Base-by-base conservation (phyloP, 768 basidiomycete species). In the Pulveroboletus ravenelii region DNA sequence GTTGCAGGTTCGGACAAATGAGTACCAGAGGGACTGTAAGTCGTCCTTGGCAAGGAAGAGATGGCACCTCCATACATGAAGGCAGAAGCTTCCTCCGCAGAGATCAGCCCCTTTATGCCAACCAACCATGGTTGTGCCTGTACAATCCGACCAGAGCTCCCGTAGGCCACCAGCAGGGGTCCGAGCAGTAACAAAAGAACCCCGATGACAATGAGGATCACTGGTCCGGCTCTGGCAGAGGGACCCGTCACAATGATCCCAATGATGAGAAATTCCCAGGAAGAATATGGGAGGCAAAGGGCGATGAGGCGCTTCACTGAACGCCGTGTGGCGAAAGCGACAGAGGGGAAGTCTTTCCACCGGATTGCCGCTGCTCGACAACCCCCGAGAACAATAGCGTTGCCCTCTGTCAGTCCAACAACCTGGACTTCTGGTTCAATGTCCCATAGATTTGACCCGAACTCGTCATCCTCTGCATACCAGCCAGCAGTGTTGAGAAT, bases 41-140 rank as follows among this genome's bases (percentile, higher is more conserved):
- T 37, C 2, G 39, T 58, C 31, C 50, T 42, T 30, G 60, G 56
- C 5, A 59, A 17, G 8, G 37, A 12, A 1, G 8, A 36, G 12
- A 54, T 43, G 3, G 51, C 20, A 32, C 52, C 48, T 31, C 61
- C 62, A 12, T 58, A 66, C 13, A 51, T 32, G 35, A 54, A 18
- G 0, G 5, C 25, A 1, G 62, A 62, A 0, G 59, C 62, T 35
- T 58, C 35, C 27, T 64, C 51, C 1, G 51, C 56, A 34, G 65
- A 64, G 3, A 66, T 23, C 44, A 64, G 15, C 7, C 65, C 62
- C n/a, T 51, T 64, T 9, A 66, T 56, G 3, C 62, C 62, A 17
- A 63, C 6, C 0, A 64, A 14, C 62, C 62, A 63, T 0, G 62
- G 62, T 4, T 64, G 49, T 6, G 56, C 56, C 0, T 40, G 44